Conservation (phyloP, 108 stramenopile genomes). For the Nitzschia sp. region DNA sequence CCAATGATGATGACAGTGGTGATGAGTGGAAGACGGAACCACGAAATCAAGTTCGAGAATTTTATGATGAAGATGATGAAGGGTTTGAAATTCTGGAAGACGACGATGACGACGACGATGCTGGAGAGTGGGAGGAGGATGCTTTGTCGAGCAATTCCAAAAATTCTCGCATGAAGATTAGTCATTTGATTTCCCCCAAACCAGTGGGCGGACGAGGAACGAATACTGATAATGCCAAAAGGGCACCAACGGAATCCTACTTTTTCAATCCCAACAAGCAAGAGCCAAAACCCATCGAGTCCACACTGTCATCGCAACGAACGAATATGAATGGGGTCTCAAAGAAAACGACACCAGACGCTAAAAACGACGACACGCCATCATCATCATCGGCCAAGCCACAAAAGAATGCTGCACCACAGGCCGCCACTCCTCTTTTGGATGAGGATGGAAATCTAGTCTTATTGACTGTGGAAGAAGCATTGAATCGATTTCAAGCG, state of each 20-base stretch:
- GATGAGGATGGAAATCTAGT: constrained; percentile 68
- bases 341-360: neutral
- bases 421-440: constrained; percentile 32
- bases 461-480: constrained; percentile 68
- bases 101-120: constrained; percentile 35
- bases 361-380: constrained; percentile 7
- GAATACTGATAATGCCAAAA: constrained; percentile 7
- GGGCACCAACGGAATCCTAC: constrained; percentile 29
- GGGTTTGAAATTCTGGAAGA: constrained; percentile 34
- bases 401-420: constrained; percentile 4
- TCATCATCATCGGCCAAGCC: neutral
- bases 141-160: neutral
- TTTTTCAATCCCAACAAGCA: constrained; percentile 40
- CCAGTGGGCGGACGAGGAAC: constrained; percentile 58
- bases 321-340: too few relatives aligned
- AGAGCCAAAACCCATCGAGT: too few relatives aligned
- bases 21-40: neutral
- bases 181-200: constrained; percentile 55
- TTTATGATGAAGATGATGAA: constrained; percentile 46
- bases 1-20: constrained; percentile 12
- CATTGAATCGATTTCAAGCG: constrained; percentile 48
- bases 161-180: constrained; percentile 33
- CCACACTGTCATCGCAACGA: too few relatives aligned
- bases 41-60: constrained; percentile 23
- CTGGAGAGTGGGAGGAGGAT: constrained; percentile 9